Conservation (phyloP, 176 grass and related monocot species). For the Paspalum notatum region DNA sequence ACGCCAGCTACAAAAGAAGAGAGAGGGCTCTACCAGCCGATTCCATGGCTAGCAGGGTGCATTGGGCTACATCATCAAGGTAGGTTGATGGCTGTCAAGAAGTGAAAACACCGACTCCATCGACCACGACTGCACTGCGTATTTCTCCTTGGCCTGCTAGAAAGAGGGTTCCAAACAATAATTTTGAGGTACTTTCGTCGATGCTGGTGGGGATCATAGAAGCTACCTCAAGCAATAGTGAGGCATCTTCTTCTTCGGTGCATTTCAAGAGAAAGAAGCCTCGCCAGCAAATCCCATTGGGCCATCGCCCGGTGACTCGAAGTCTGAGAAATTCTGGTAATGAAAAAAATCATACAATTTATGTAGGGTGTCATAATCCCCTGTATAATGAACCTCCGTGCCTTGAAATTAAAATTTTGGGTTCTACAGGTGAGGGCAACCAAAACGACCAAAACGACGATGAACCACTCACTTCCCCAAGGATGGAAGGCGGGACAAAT, state of each 20-base stretch:
- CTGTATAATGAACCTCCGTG: background rate
- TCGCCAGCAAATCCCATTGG: too few species aligned
- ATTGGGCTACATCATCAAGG: background rate
- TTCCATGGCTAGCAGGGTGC: background rate
- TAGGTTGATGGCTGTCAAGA: background rate
- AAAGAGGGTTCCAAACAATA: background rate
- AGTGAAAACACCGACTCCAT: too few species aligned
- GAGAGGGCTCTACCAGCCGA: background rate
- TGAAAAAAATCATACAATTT: background rate
- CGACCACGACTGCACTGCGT: background rate
- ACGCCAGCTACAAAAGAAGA: background rate
- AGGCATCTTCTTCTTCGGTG: background rate
- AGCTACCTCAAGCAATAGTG: background rate
- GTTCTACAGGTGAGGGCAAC: background rate
- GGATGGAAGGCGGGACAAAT: background rate
- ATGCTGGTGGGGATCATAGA: background rate
- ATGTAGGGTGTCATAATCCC: background rate
- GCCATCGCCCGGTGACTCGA: background rate
- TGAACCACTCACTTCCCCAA: rapidly evolving
- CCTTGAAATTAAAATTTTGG: background rate
- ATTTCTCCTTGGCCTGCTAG: background rate
- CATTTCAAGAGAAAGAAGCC: conserved; percentile 27
- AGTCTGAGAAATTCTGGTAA: background rate
- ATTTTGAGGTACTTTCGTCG: background rate
- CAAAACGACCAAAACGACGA: too few species aligned